phyloP scores from a whole-genome alignment of 257 asterid species.

The Marsdenia floribunda region DNA sequence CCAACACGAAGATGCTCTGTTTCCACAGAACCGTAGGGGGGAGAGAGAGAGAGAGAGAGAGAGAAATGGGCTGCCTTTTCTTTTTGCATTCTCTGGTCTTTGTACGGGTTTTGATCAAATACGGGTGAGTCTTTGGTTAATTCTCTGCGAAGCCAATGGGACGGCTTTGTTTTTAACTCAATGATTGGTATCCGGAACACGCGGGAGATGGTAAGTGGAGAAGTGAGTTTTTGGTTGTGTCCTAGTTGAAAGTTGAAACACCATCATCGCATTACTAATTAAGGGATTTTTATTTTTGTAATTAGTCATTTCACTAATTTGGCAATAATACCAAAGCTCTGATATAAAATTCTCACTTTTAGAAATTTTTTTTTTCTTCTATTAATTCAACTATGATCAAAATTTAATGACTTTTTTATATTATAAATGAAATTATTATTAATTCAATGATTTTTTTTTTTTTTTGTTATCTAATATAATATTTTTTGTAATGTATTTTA shows the following conservation, averaged over 20 bases:
- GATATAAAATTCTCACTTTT: too few relatives aligned
- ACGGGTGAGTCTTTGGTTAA: slow-evolving; percentile 4
- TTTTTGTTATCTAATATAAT: too few relatives aligned
- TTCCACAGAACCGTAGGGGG: not conserved
- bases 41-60: not conserved
- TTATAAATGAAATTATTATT: too few relatives aligned
- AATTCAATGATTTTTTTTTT: too few relatives aligned
- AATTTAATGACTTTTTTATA: too few relatives aligned
- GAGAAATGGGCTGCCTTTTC: slow-evolving; percentile 6
- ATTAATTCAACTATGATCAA: too few relatives aligned
- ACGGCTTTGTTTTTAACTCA: slow-evolving; percentile 3
- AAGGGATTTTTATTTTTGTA: too few relatives aligned
- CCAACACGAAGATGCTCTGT: slow-evolving; percentile 14
- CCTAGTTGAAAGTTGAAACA: not conserved
- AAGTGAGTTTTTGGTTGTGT: slow-evolving; percentile 7
- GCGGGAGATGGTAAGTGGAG: slow-evolving; percentile 9
- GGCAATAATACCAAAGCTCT: too few relatives aligned
- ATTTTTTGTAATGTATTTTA: too few relatives aligned
- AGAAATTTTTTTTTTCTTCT: not conserved
- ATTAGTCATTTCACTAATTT: not conserved
- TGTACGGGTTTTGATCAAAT: not conserved
- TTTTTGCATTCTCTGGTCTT: not conserved
- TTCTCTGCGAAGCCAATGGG: not conserved
- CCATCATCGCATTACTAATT: not conserved
- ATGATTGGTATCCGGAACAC: slow-evolving; percentile 3